A percentile compares a stretch with the other conserved stretches of the same genome.
Evolutionary conservation across 202 grass and related monocot genomes (phyloP).

Genomic region (Carex arenaria): DNA sequence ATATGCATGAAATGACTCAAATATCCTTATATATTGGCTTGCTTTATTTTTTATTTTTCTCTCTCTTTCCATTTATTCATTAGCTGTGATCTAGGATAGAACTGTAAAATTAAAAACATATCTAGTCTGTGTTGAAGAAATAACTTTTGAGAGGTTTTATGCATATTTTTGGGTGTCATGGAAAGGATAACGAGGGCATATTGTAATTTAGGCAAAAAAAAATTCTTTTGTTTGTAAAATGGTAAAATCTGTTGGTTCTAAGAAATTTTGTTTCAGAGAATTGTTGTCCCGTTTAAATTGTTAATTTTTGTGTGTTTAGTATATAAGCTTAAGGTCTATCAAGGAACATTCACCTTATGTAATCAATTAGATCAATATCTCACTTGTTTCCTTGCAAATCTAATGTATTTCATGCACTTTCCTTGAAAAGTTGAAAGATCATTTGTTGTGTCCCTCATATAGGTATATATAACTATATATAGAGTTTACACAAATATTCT

Average conservation of each 20-base stretch:
- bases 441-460: not conserved
- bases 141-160: not conserved
- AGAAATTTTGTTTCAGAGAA: not conserved
- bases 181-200: not conserved
- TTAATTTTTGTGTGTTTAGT: not conserved
- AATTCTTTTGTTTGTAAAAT: not conserved
- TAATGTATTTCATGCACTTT: not conserved
- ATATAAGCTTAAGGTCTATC: not conserved
- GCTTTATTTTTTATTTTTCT: not conserved
- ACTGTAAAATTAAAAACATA: not conserved
- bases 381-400: not conserved
- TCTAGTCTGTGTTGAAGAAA: not conserved
- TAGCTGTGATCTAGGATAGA: not conserved
- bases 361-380: not conserved
- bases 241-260: not conserved
- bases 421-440: conserved; percentile 7
- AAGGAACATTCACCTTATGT: not conserved
- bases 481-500: not conserved
- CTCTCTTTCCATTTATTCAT: not conserved
- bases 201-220: not conserved
- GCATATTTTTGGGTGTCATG: conserved; percentile 2
- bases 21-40: not conserved
- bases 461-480: not conserved
- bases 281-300: not conserved
- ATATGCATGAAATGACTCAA: not conserved